A percentile compares a stretch with the other conserved stretches of the same genome.
phyloP scores from a whole-genome alignment of 257 asterid species.

The Perilla frutescens region DNA sequence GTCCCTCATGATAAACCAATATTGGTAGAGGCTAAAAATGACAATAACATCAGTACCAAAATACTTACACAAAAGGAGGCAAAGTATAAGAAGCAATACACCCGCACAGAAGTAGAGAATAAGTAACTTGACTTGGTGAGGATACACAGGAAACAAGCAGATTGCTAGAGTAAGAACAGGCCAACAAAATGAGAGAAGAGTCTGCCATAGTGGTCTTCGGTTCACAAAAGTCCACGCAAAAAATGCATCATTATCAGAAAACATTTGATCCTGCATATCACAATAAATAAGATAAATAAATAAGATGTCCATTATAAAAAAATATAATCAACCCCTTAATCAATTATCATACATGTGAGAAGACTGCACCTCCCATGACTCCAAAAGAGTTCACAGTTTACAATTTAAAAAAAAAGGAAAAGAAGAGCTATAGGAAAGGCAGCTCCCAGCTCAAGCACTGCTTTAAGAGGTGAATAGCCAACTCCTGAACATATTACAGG shows the following conservation, averaged over 20 bases:
- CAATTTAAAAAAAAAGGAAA: background rate
- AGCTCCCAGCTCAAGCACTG: too few species aligned
- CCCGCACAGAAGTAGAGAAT: slow-evolving; percentile 97
- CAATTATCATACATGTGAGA: background rate
- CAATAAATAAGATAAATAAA: slow-evolving; percentile 22
- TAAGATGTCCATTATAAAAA: slow-evolving; percentile 16
- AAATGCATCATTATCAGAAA: slow-evolving; percentile 93
- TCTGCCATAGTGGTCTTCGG: slow-evolving; percentile 95
- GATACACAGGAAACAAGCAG: slow-evolving; percentile 99
- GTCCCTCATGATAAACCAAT: background rate
- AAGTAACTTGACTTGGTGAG: slow-evolving; percentile 85
- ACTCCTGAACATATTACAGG: too few species aligned
- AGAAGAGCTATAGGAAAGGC: background rate
- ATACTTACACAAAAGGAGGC: slow-evolving; percentile 79
- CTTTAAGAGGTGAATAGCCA: background rate
- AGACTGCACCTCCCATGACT: background rate
- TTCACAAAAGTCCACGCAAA: slow-evolving; percentile 96
- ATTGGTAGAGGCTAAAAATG: slow-evolving; percentile 16
- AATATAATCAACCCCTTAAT: background rate
- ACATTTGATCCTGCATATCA: slow-evolving; percentile 83
- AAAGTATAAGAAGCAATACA: slow-evolving; percentile 82
- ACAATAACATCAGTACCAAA: slow-evolving; percentile 32
- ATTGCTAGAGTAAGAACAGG: slow-evolving; percentile 95
- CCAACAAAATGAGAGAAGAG: slow-evolving; percentile 98
- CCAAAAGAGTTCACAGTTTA: background rate